These are phyloP conservation scores for Stagonosporopsis rhizophila DNA, from an alignment of 2,329 filamentous ascomycete species.

Conservation along the genomic window DNA sequence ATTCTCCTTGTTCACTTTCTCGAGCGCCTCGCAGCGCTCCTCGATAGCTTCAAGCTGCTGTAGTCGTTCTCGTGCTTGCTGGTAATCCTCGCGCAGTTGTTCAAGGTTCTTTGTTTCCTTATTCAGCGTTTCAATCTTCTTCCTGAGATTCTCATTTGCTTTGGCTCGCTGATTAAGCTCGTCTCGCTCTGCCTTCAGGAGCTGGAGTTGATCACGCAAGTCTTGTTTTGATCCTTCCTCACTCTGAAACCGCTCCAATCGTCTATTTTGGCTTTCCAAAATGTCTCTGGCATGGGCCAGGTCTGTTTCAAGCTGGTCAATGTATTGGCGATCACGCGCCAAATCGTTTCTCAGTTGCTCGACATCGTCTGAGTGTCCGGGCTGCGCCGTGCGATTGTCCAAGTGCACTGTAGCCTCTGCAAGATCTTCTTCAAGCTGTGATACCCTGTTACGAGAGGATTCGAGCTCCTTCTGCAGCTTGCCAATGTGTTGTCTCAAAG, in stretches of 20 bases:
- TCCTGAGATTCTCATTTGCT: slow-evolving; percentile 61
- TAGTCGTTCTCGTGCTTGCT: slow-evolving; percentile 53
- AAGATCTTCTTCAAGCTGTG: slow-evolving; percentile 57
- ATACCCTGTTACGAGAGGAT: slow-evolving; percentile 50
- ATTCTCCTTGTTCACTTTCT: slow-evolving; percentile 61
- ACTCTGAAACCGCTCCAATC: slow-evolving; percentile 53
- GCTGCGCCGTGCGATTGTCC: slow-evolving; percentile 49
- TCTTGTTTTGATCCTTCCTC: slow-evolving; percentile 56
- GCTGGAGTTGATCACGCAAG: slow-evolving; percentile 59
- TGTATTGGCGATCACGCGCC: slow-evolving; percentile 57
- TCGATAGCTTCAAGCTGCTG: slow-evolving; percentile 55
- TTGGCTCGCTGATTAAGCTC: slow-evolving; percentile 58
- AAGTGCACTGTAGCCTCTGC: slow-evolving; percentile 56
- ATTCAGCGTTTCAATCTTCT: slow-evolving; percentile 60
- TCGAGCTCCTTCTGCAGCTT: slow-evolving; percentile 54
- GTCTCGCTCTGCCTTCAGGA: slow-evolving; percentile 57
- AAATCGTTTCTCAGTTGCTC: slow-evolving; percentile 55
- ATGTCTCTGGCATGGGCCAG: slow-evolving; percentile 53
- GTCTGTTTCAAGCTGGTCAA: slow-evolving; percentile 58
- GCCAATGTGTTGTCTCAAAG: slow-evolving; percentile 51
- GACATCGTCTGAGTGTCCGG: slow-evolving; percentile 51
- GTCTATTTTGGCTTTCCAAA: slow-evolving; percentile 55
- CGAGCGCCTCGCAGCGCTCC: slow-evolving; percentile 53
- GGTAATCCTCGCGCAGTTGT: slow-evolving; percentile 54
- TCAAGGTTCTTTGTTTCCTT: slow-evolving; percentile 56